Conservation (phyloP, 768 basidiomycete species). For the Scleroderma citrinum region DNA sequence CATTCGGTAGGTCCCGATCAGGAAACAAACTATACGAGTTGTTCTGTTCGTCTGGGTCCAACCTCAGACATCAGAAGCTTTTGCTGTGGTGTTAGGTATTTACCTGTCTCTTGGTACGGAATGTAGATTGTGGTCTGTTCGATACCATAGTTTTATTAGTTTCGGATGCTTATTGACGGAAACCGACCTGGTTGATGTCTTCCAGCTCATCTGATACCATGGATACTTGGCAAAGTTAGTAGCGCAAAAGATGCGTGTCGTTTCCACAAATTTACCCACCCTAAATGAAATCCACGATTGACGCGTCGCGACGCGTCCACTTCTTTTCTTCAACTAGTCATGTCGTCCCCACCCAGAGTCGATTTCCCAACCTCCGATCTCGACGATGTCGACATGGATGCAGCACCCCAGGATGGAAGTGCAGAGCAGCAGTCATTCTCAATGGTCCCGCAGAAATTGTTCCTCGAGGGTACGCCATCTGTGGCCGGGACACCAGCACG, state of each 20-base stretch:
- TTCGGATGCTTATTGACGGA: neutral
- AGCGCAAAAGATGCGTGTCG: no score
- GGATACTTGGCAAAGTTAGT: neutral
- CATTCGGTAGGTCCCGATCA: slow-evolving; percentile 25
- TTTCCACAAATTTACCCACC: slow-evolving; percentile 37
- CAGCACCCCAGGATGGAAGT: slow-evolving; percentile 18
- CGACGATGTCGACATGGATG: slow-evolving; percentile 52
- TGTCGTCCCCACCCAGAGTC: slow-evolving; percentile 62
- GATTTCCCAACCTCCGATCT: slow-evolving; percentile 59
- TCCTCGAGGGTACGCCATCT: slow-evolving; percentile 51
- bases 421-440: slow-evolving; percentile 33
- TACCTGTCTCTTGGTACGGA: slow-evolving; percentile 19
- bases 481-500: slow-evolving; percentile 45
- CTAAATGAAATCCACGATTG: slow-evolving; percentile 38
- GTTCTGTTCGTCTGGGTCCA: slow-evolving; percentile 8
- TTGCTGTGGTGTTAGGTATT: neutral
- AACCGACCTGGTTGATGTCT: slow-evolving; percentile 23
- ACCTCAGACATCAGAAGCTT: neutral
- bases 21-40: slow-evolving; percentile 23
- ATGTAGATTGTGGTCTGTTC: slow-evolving; percentile 27
- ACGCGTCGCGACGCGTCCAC: slow-evolving; percentile 51
- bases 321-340: slow-evolving; percentile 23
- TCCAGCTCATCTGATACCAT: slow-evolving; percentile 17
- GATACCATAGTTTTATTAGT: slow-evolving; percentile 5
- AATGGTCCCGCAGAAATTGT: slow-evolving; percentile 44